Evolutionary conservation across 805 yeast genomes (phyloP), one percentile per base, ranked within the genome.

Genomic region (Myxozyma neotropica): DNA sequence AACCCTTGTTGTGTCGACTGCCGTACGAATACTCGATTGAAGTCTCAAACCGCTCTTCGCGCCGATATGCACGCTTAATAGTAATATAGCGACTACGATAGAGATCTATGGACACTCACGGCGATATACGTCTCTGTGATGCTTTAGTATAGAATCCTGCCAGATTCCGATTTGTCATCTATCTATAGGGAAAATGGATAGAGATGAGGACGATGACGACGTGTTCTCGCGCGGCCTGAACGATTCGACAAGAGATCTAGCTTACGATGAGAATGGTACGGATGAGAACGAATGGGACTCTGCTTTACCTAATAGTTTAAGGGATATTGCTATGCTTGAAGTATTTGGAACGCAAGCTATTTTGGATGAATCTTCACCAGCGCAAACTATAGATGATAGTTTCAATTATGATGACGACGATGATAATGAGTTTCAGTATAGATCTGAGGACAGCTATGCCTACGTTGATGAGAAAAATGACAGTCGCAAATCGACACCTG

Each of bases 141-240:
- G 31, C 48, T n/a, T 13, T 44, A 29, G 26, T 10, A 26, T 15
- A 24, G 33, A 10, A 29, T 10, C 10, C 10, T 29, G 6, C 10
- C 10, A 29, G 10, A 29, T 29, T 10, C 10, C 6, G 10, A 29
- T 29, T 29, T 29, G 6, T 7, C 10, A 29, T 10, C 33, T 29
- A 29, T 29, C 33, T 29, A 29, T 7, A 7, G 33, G 4, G 26
- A 40, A 40, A n/a, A 44, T 44, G 48, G 48, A 38, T 24, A 27
- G 21, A 17, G 56, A 39, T 4, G 58, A 39, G 2, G 49, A 39
- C 10, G 49, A 21, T 7, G 44, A 42, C 7, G 58, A 42, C 5
- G 49, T 19, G 7, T 33, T 19, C n/a, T 36, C 21, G 17, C n/a
- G 5, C 31, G 43, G 4, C 24, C 31, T 6, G 29, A 39, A 7